Evolutionary conservation across 768 basidiomycete species (phyloP).

Genomic region (Inosperma sp.): DNA sequence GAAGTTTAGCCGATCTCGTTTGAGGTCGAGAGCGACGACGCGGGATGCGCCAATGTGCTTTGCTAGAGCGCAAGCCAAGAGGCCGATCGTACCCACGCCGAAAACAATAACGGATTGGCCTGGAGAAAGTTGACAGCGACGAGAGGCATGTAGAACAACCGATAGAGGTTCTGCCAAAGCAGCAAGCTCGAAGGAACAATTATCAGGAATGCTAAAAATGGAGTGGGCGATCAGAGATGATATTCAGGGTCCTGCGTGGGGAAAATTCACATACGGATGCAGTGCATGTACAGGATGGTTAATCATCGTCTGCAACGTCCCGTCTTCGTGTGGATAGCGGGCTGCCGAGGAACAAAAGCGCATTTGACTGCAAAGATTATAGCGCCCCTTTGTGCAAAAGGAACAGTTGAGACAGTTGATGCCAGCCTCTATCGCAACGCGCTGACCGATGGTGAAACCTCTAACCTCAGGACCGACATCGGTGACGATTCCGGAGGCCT

Average conservation of each 20-base stretch:
- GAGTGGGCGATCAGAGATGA: no score
- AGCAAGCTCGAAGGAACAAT: conserved; percentile 71
- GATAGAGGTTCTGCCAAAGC: conserved; percentile 93
- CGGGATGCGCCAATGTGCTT: conserved; percentile 63
- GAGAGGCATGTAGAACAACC: conserved; percentile 37
- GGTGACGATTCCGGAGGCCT: conserved; percentile 82
- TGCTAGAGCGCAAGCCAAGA: conserved; percentile 81
- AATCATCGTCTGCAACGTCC: conserved; percentile 82
- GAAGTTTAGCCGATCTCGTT: conserved; percentile 74
- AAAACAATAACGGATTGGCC: conserved; percentile 81
- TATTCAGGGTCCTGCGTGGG: conserved; percentile 4
- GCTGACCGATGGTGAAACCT: conserved; percentile 66
- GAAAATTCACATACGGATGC: conserved; percentile 64
- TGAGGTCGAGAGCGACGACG: conserved; percentile 82
- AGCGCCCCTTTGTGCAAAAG: conserved; percentile 70
- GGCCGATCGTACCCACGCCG: conserved; percentile 90
- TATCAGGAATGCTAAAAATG: conserved; percentile 61
- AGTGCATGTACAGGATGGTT: conserved; percentile 85
- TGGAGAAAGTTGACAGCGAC: conserved; percentile 7
- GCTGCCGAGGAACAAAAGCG: conserved; percentile 88
- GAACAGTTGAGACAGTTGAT: conserved; percentile 77
- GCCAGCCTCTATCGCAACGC: conserved; percentile 92
- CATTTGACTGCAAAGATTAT: conserved; percentile 90
- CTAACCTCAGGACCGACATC: conserved; percentile 73
- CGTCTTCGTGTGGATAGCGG: conserved; percentile 89